Evolutionary conservation across 306 rosid species (phyloP), one percentile per base, ranked within the genome.

Genomic region (Citrullus colocynthis): DNA sequence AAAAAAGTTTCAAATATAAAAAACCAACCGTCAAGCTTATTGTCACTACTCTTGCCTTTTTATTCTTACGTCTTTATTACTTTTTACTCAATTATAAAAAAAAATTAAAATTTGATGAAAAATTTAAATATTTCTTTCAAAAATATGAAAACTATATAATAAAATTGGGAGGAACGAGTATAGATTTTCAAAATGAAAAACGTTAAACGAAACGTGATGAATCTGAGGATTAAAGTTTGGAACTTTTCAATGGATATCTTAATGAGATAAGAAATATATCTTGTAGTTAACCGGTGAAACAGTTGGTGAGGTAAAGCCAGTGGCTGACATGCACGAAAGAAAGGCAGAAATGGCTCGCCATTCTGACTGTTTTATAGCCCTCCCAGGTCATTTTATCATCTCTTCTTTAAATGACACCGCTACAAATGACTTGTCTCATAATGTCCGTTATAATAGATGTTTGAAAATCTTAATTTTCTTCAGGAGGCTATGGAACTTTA

Each of bases 321-420:
- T 88, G 61, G 87, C 88, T 34, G 88, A 81, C 84, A 88, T 88
- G 92, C 92, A 88, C 78, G 86, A 88, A 83, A 81, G 90, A 52
- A 88, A 88, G 62, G 91, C 91, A n/a, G 90, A 86, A 83, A 88
- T 88, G 91, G 91, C 91, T 70, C 89, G 88, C 81, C 88, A 84
- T 79, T 84, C 91, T 49, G 91, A 88, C 86, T 84, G 88, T 66
- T 88, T 86, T 36, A 86, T 88, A 69, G 91, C 91, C 39, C 80
- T 88, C 49, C 90, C 91, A 81, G 91, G 91, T 88, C 82, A 76
- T 81, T 75, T 63, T 51, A 61, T 54, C 78, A 24, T 75, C 18
- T 78, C 56, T 28, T 20, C 24, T 9, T 34, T 32, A 66, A 32
- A 32, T 32, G 36, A 32, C 36, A 32, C 39, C 39, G 5, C 6